Base-by-base conservation (phyloP, 345 rosid species). In the Fremontodendron californicum region DNA sequence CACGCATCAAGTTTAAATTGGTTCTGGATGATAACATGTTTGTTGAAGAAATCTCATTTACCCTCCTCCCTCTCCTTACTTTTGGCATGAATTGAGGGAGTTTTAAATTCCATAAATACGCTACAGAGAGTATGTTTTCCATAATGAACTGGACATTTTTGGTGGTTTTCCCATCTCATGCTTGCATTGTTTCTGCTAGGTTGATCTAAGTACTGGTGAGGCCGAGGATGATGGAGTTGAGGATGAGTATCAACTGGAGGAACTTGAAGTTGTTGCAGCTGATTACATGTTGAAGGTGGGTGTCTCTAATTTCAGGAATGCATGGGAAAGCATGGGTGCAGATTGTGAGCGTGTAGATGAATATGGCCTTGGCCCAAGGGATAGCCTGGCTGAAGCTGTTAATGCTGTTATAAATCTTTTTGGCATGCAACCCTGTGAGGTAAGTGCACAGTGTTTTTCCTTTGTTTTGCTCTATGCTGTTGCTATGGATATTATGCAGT, bases 371-470 rank as follows among this genome's bases (percentile, higher is more conserved):
- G 99, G 99, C 71, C 93, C 89, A 48, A 92, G 97, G 88, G 99
- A 93, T 57, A 92, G 91, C 78, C 83, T 96, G 84, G 82, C 85
- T 15, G 99, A 93, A 81, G 94, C 99, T 76, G 88, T 96, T 43
- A 88, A 75, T 76, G 92, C 97, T 74, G 99, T 93, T 86, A 87
- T 91, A 67, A 84, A 81, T 83, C 99, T 96, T 88, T 98, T 96
- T 37, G 99, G 99, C 86, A 87, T 96, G 99, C 99, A 96, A 87
- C 92, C 98, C 25, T 96, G 98, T 69, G 99, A 96, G 96, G 99
- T 92, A 60, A 82, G 87, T 82, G 48, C 54, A n/a, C n/a, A 4
- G 2, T 43, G 10, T 33, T 27, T 61, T 62, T 45, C 6, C 54
- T 18, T 18, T 16, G 3, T 71, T 49, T 51, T 31, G 19, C 29